Conservation (phyloP, 257 asterid genomes). For the Solanum pimpinellifolium region DNA sequence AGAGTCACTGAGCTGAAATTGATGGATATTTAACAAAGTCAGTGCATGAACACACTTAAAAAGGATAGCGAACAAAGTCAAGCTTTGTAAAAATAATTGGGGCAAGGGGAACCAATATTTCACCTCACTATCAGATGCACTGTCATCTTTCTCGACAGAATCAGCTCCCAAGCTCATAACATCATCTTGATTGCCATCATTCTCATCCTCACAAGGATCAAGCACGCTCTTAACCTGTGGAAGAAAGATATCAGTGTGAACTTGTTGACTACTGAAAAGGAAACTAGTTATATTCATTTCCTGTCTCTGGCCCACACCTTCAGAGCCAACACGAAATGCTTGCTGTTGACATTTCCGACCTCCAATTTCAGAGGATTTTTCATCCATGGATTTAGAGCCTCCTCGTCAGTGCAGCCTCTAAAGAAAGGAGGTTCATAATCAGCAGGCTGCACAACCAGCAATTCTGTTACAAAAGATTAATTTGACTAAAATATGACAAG, state of each 20-base stretch:
- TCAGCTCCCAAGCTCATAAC: conserved; percentile 60
- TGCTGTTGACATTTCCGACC: conserved; percentile 91
- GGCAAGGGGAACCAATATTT: not conserved
- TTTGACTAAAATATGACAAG: not conserved
- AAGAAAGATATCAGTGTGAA: not conserved
- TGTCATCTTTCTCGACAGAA: conserved; percentile 36
- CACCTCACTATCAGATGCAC: conserved; percentile 80
- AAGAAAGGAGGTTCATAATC: conserved; percentile 98
- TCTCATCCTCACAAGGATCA: conserved; percentile 94
- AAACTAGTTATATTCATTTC: not conserved
- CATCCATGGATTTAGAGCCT: conserved; percentile 68
- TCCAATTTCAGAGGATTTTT: conserved; percentile 83
- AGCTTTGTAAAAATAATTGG: not conserved
- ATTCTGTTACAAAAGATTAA: not conserved
- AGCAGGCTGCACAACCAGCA: conserved; percentile 65
- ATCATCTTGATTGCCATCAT: conserved; percentile 52
- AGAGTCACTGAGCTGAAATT: conserved; percentile 55
- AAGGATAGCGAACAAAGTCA: not conserved
- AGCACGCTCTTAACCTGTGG: conserved; percentile 90
- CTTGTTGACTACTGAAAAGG: not conserved
- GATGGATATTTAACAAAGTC: not conserved
- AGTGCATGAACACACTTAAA: not conserved
- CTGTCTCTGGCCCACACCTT: conserved; percentile 38
- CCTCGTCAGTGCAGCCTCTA: conserved; percentile 80
- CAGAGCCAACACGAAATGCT: conserved; percentile 74